phyloP scores from a whole-genome alignment of 2,329 filamentous ascomycete species.

The Calonectria leucothoes region DNA sequence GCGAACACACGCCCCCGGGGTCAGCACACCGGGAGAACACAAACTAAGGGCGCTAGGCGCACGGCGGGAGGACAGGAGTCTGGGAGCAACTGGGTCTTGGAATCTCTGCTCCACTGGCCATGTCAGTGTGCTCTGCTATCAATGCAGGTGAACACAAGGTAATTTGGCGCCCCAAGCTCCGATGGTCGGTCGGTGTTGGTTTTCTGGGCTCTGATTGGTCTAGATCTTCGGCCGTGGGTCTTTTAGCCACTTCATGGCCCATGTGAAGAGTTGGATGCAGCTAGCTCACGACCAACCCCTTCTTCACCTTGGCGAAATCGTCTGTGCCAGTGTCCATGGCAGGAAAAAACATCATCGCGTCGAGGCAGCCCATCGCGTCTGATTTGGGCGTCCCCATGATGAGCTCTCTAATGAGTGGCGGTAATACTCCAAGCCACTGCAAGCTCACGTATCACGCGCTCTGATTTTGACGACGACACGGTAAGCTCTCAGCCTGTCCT shows the following conservation, averaged over 20 bases:
- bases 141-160: neutral
- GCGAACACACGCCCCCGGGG: neutral
- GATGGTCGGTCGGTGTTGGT: too few species aligned
- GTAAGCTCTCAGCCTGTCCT: neutral
- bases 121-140: neutral
- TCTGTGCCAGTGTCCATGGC: neutral
- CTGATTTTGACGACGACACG: neutral
- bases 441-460: neutral
- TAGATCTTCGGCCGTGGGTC: neutral
- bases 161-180: too few species aligned
- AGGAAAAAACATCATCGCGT: neutral
- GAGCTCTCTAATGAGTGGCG: neutral
- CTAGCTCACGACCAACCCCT: neutral
- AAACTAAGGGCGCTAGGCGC: neutral
- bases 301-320: neutral
- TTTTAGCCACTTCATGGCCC: neutral
- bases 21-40: neutral
- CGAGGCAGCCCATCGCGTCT: neutral
- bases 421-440: neutral
- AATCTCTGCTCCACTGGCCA: neutral
- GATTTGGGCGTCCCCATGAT: neutral
- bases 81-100: neutral
- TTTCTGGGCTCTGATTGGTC: neutral
- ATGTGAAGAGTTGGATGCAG: too few species aligned
- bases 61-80: neutral